phyloP scores from a whole-genome alignment of 2,329 filamentous ascomycete species.

The Paracoccidioides lutzii region DNA sequence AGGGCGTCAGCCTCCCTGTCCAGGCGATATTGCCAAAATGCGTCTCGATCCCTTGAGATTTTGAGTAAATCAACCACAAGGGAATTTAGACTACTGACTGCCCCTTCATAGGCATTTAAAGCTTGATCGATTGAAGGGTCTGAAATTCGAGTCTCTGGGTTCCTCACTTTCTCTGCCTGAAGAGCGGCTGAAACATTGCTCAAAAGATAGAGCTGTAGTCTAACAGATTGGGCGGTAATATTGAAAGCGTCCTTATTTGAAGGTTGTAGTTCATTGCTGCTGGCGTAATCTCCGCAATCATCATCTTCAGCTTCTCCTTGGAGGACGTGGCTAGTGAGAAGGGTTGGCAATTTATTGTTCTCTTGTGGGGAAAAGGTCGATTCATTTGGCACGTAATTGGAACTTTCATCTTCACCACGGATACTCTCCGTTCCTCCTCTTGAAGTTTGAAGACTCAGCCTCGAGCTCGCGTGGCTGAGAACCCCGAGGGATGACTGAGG shows the following conservation, averaged over 20 bases:
- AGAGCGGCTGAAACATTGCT: constrained; percentile 74
- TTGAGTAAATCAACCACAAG: constrained; percentile 77
- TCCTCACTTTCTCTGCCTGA: constrained; percentile 54
- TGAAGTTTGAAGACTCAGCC: constrained; percentile 38
- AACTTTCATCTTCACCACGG: constrained; percentile 41
- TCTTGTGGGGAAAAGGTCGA: constrained; percentile 41
- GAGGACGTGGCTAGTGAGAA: constrained; percentile 36
- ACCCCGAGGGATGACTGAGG: constrained; percentile 24
- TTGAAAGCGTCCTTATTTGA: constrained; percentile 87
- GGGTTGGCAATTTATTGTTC: constrained; percentile 36
- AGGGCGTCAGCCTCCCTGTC: constrained; percentile 85
- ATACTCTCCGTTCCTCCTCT: constrained; percentile 37
- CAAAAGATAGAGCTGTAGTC: constrained; percentile 81
- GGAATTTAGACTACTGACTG: constrained; percentile 73
- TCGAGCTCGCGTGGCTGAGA: constrained; percentile 29
- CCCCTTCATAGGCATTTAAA: constrained; percentile 72
- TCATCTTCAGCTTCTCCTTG: constrained; percentile 57
- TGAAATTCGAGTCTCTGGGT: constrained; percentile 58
- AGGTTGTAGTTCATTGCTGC: constrained; percentile 56
- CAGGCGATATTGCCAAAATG: constrained; percentile 91
- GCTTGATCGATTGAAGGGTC: constrained; percentile 67
- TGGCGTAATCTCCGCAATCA: constrained; percentile 68
- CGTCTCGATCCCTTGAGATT: constrained; percentile 85
- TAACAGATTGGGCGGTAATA: constrained; percentile 91
- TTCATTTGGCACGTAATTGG: constrained; percentile 43